Percentiles rank a stretch among this genome's conserved stretches.
phyloP scores from a whole-genome alignment of 1,284 basidiomycete species.

The Meira miltonrushii region DNA sequence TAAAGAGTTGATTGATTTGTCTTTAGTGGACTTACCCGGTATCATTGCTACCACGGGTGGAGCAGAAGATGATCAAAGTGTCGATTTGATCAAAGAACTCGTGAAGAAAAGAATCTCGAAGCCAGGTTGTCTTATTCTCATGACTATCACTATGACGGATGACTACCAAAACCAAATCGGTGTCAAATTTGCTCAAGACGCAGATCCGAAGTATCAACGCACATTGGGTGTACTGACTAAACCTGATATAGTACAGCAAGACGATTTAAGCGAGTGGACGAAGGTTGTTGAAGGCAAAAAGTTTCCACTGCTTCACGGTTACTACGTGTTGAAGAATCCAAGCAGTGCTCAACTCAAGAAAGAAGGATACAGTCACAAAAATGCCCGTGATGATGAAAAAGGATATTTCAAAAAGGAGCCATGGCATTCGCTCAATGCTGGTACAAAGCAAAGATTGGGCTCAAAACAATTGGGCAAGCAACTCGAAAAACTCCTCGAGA shows the following conservation, averaged over 20 bases:
- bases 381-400: not conserved
- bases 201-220: not conserved
- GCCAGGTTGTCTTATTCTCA: slow-evolving; percentile 1
- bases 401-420: not conserved
- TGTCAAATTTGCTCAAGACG: not conserved
- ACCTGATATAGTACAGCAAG: not conserved
- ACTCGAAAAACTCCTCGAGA: not conserved
- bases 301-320: not conserved
- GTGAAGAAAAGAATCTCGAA: not conserved
- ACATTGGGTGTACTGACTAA: not conserved
- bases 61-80: not conserved
- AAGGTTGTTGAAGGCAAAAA: not conserved
- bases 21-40: not conserved
- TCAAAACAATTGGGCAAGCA: not conserved
- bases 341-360: not conserved
- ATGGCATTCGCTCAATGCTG: not conserved
- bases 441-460: not conserved
- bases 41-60: not conserved
- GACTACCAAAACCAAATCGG: not conserved
- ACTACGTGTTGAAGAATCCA: not conserved
- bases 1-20: not conserved
- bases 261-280: not conserved
- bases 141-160: not conserved
- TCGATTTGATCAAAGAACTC: not conserved
- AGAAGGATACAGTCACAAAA: not conserved